Evolutionary conservation across 768 basidiomycete genomes (phyloP), one percentile per base, ranked within the genome.

Genomic region (Boletus huronensis): DNA sequence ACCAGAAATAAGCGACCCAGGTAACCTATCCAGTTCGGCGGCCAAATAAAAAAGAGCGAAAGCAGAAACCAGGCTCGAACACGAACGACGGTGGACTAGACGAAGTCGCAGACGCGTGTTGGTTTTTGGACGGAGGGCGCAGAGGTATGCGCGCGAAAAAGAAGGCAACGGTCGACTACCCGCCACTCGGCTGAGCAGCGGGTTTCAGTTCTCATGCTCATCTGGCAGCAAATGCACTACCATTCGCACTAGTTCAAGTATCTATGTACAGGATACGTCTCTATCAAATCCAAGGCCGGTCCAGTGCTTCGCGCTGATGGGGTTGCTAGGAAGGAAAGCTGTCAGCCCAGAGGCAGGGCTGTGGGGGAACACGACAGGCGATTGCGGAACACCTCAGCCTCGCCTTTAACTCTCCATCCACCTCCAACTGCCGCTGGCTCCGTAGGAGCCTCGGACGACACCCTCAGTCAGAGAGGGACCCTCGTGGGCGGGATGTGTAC

Each of bases 371-470:
- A 19, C 26, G n/a, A 26, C 35, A 19, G 28, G 39, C 8, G 23
- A 10, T 9, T 7, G 52, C 38, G 25, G 39, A 40, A 72, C 65
- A 60, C 76, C 85, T 91, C 89, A 88, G 89, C 81, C 89, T 92
- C 89, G 89, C 89, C 89, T 92, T 92, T 77, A 79, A 72, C 63
- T 87, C 88, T 75, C 76, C 90, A 90, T 74, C 59, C 84, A 74
- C 85, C 83, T 79, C 90, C 87, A 64, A 62, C 82, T 67, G 70
- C 66, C 69, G 55, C 26, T 53, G 68, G 63, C 60, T 72, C 64
- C 59, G 54, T 58, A 34, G n/a, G 62, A 61, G 55, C 63, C 59
- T 55, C 49, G 46, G 35, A 59, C 64, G 66, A 65, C 70, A 71
- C 72, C 68, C 62, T 46, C 54, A 48, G n/a, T 26, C 2, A 41